These are phyloP conservation scores for Sophora flavescens DNA, from an alignment of 306 rosid species.

Conservation along the genomic window DNA sequence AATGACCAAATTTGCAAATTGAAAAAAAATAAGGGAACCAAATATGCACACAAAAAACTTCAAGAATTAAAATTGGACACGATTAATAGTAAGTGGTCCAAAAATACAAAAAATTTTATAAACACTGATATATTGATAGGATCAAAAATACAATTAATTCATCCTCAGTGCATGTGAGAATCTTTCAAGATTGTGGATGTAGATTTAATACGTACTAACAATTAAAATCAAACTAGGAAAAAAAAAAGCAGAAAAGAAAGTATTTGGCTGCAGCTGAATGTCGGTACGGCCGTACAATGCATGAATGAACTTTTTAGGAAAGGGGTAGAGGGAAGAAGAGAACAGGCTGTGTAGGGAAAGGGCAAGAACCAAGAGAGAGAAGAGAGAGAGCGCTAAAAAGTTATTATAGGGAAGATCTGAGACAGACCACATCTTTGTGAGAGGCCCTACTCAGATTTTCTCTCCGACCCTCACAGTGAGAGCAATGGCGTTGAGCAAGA, in stretches of 20 bases:
- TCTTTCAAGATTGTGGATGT: not conserved
- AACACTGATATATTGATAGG: too few species aligned
- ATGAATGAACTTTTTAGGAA: constrained; percentile 28
- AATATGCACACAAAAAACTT: too few species aligned
- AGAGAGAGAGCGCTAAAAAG: not conserved
- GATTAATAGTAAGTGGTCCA: too few species aligned
- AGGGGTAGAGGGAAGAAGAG: not conserved
- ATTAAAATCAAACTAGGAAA: not conserved
- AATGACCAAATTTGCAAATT: too few species aligned
- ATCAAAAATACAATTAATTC: too few species aligned
- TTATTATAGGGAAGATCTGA: constrained; percentile 22
- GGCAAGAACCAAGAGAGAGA: not conserved
- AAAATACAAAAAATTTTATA: too few species aligned
- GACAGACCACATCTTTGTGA: constrained; percentile 50
- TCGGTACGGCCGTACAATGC: constrained; percentile 58
- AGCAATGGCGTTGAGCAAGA: constrained; percentile 25
- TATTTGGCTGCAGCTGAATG: constrained; percentile 46
- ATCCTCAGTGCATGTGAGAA: too few species aligned
- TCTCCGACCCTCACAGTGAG: constrained; percentile 49
- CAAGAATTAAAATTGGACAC: too few species aligned
- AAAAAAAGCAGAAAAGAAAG: constrained; percentile 23
- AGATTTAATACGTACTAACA: not conserved
- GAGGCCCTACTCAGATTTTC: constrained; percentile 55
- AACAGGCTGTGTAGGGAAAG: constrained; percentile 48
- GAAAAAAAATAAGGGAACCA: too few species aligned